phyloP scores from a whole-genome alignment of 352 stramenopile species.

The Phytopythium cucurbitacearum region DNA sequence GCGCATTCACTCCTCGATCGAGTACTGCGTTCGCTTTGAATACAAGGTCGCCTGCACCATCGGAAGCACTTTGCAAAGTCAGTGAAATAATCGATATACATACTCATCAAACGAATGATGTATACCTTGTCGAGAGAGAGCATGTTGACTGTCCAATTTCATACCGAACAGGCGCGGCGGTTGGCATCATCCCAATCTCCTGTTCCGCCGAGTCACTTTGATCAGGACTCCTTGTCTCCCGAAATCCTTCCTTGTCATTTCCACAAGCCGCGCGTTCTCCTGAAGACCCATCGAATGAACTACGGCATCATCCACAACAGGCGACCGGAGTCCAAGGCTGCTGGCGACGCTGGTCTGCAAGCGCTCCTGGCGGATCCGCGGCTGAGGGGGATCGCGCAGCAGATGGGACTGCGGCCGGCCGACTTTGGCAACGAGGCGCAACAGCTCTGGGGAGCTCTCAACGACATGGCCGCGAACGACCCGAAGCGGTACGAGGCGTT shows the following conservation, averaged over 20 bases:
- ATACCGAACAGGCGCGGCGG: no score
- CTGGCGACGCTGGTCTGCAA: conserved; percentile 14
- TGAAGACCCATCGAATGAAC: conserved; percentile 41
- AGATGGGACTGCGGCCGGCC: conserved; percentile 71
- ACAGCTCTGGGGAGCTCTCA: conserved; percentile 67
- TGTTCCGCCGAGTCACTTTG: no score
- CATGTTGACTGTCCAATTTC: no score
- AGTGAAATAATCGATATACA: no score
- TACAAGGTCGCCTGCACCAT: not conserved
- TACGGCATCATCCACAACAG: conserved; percentile 85
- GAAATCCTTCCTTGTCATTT: not conserved
- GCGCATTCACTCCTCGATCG: not conserved
- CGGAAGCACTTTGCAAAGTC: no score
- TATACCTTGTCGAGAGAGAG: not conserved
- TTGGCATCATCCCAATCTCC: no score
- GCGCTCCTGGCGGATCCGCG: conserved; percentile 47
- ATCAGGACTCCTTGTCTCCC: no score
- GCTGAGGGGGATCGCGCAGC: conserved; percentile 76
- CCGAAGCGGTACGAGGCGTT: conserved; percentile 71
- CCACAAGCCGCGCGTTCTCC: not conserved
- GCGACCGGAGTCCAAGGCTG: conserved; percentile 25
- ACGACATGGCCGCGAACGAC: conserved; percentile 67
- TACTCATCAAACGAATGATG: no score
- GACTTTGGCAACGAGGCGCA: conserved; percentile 66
- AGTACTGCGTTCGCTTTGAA: no score